Evolutionary conservation across 768 basidiomycete species (phyloP).

Genomic region (Phaeotremella fagi): DNA sequence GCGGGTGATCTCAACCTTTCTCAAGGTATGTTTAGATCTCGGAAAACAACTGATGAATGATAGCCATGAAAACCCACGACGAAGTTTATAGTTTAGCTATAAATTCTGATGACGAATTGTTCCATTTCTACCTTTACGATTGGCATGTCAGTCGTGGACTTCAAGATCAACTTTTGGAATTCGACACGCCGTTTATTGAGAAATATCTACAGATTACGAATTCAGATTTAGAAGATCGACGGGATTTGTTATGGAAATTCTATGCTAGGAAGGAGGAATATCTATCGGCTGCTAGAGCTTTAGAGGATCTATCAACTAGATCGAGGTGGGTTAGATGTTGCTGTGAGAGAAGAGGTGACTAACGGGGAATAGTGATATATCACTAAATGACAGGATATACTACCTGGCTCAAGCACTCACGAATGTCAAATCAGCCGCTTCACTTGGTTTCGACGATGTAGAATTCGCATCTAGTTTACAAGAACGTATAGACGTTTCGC

Average conservation of each 20-base stretch:
- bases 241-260: slow-evolving; percentile 86
- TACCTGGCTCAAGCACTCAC: slow-evolving; percentile 90
- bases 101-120: slow-evolving; percentile 78
- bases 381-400: slow-evolving; percentile 71
- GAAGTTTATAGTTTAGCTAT: slow-evolving; percentile 86
- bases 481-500: slow-evolving; percentile 93
- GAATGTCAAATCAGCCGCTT: slow-evolving; percentile 91
- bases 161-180: slow-evolving; percentile 80
- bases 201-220: slow-evolving; percentile 64
- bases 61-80: slow-evolving; percentile 64
- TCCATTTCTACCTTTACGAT: slow-evolving; percentile 89
- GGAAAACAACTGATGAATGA: background rate
- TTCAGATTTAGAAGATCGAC: slow-evolving; percentile 29
- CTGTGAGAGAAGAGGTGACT: background rate
- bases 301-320: slow-evolving; percentile 76
- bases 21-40: slow-evolving; percentile 18
- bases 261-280: slow-evolving; percentile 89
- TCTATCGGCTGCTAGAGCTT: slow-evolving; percentile 78
- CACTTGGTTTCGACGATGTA: slow-evolving; percentile 77
- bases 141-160: slow-evolving; percentile 78
- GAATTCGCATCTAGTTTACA: slow-evolving; percentile 91
- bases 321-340: slow-evolving; percentile 49
- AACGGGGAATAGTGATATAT: slow-evolving; percentile 27
- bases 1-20: slow-evolving; percentile 10
- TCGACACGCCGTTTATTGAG: slow-evolving; percentile 82